Base-by-base conservation (phyloP, 2,329 filamentous ascomycete species). In the Ceratocystis smalleyi region DNA sequence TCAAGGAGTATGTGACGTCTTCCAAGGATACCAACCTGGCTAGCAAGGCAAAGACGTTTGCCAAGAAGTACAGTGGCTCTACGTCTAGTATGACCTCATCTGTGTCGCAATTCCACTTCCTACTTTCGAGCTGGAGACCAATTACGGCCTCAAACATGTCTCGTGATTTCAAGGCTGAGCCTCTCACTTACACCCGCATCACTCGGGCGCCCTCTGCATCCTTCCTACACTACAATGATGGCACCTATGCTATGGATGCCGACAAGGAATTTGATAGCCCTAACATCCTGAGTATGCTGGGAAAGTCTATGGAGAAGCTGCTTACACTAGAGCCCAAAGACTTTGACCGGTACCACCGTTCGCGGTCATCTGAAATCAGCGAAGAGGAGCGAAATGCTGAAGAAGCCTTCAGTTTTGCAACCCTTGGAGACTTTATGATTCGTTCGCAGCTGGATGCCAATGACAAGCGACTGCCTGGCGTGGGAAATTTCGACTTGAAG, bases 291-390 rank as follows among this genome's bases (percentile, higher is more conserved):
- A 94, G 88, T 75, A 90, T 92, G 79, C 81, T 99, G 17, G 94
- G 94, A 15, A 94, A 95, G 71, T 96, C 91, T 0, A 91, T 99
- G 85, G 94, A 99, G 74, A 96, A 97, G 74, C 81, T 97, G 35
- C 79, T 99, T 32, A 97, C 94, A 0, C 75, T 94, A 19, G 82
- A 88, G 1, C 91, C 84, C 63, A 83, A 88, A 6, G 86, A 95
- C 1, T 99, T 88, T 71, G 91, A 96, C 74, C 85, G 85, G 68
- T 97, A 95, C 72, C 83, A 90, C 62, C 84, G 83, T 67, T 79
- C 77, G 27, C 83, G 83, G 67, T 83, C 84, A 1, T 82, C 87
- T 68, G 79, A 86, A 70, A 81, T 95, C 30, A 80, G 84, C 0
- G 83, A 89, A 59, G 84, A 88, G 70, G 84, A 91, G 71, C 83